Base-by-base conservation (phyloP, 2,329 filamentous ascomycete genomes). In the Cryoendolithus antarcticus region DNA sequence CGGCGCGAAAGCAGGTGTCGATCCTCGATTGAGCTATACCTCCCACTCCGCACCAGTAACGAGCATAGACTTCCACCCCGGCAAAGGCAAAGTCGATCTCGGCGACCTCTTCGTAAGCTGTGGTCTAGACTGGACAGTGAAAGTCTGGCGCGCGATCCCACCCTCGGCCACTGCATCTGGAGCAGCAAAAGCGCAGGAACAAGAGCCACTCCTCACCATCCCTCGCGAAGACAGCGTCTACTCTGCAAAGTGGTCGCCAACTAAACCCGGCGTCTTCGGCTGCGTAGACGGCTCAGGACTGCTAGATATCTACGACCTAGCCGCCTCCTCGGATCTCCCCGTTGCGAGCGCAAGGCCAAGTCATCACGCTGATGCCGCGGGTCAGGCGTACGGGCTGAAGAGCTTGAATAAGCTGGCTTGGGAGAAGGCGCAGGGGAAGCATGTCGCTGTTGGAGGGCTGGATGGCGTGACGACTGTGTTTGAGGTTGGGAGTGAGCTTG, bases 181-280 rank as follows among this genome's bases (percentile, higher is more conserved):
- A 54, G 56, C 62, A 10, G 49, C 60, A 2, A 61, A 54, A 34
- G 43, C 49, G 33, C 48, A 55, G 11, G 44, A 44, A 28, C 24
- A 27, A 8, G 32, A 38, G 2, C 91, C 91, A 0, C 69, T 98
- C 19, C 72, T 96, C 9, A 86, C 96, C 47, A 86, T 98, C 55
- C 80, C 83, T 12, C 81, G 91, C 39, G 93, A 98, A 63, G 93
- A 98, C 54, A 80, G 95, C 12, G 88, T 98, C 37, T 98, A 98
- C 63, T 89, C 95, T 58, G 88, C 86, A 2, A 81, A 80, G 38
- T 98, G 93, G 93, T 93, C 86, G 9, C 91, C 91, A 0, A 75
- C 91, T 48, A 89, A 91, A 58, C 91, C 91, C 0, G 88, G 86
- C 30, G 84, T 98, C 6, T 98, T 98, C 62, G 86, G 85, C 1